These are phyloP conservation scores for Fusarium lateritium DNA, from an alignment of 2,329 filamentous ascomycete species.

Conservation along the genomic window DNA sequence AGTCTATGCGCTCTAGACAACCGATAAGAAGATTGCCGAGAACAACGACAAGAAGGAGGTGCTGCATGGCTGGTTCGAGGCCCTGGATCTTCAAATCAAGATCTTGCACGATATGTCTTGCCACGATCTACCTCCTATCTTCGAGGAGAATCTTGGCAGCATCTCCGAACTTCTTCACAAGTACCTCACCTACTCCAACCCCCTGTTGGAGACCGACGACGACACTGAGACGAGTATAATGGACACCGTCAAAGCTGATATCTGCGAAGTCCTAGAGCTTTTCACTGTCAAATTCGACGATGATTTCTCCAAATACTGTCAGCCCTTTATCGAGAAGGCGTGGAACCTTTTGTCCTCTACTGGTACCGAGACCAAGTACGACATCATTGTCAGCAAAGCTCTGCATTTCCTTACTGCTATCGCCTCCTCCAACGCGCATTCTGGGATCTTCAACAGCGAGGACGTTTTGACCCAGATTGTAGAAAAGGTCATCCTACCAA, in stretches of 20 bases:
- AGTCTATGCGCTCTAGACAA: conserved; percentile 62
- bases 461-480: conserved; percentile 87
- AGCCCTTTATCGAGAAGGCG: conserved; percentile 88
- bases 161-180: conserved; percentile 89
- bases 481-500: conserved; percentile 95
- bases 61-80: conserved; percentile 84
- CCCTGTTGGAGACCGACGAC: conserved; percentile 85
- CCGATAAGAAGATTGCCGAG: conserved; percentile 79
- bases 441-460: conserved; percentile 87
- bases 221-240: conserved; percentile 89
- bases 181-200: conserved; percentile 91
- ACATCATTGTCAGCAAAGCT: conserved; percentile 93
- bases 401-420: conserved; percentile 95
- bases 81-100: conserved; percentile 90
- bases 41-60: conserved; percentile 82
- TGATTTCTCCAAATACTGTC: conserved; percentile 85
- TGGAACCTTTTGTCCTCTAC: conserved; percentile 93
- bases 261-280: conserved; percentile 90
- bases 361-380: conserved; percentile 91
- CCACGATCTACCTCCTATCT: conserved; percentile 94
- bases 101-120: conserved; percentile 97
- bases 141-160: conserved; percentile 87
- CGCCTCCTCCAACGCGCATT: conserved; percentile 82
- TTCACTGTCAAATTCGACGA: conserved; percentile 97
- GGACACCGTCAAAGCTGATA: conserved; percentile 92